phyloP scores from a whole-genome alignment of 2,329 filamentous ascomycete species.

The Orbilia quercus region DNA sequence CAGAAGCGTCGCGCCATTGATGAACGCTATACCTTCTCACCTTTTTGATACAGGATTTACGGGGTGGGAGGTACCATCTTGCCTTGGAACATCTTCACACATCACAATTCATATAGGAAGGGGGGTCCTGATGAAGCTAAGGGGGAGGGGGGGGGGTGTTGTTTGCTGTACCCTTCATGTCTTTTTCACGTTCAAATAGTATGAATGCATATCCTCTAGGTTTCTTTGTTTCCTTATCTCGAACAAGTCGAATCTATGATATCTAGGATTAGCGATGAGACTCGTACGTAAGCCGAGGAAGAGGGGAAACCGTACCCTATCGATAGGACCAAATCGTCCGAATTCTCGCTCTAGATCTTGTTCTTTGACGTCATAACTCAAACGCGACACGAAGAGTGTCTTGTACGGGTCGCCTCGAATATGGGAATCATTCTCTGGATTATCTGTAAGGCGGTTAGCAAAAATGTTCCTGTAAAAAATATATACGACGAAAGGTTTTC shows the following conservation, averaged over 20 bases:
- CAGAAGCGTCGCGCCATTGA: conserved; percentile 56
- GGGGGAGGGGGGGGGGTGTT: conserved; percentile 63
- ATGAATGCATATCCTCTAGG: conserved; percentile 96
- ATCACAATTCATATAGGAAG: conserved; percentile 57
- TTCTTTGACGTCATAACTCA: conserved; percentile 89
- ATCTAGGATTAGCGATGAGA: conserved; percentile 53
- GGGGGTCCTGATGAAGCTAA: conserved; percentile 59
- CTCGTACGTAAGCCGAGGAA: conserved; percentile 22
- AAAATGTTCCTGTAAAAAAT: conserved; percentile 24
- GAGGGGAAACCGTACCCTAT: conserved; percentile 73
- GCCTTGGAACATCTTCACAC: conserved; percentile 57
- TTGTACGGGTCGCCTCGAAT: conserved; percentile 93
- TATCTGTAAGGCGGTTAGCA: conserved; percentile 68
- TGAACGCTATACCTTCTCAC: conserved; percentile 57
- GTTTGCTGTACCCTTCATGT: conserved; percentile 92
- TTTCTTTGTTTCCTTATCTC: conserved; percentile 83
- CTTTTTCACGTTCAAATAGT: conserved; percentile 95
- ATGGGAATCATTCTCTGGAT: conserved; percentile 85
- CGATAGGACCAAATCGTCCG: conserved; percentile 90
- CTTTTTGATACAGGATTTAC: conserved; percentile 49
- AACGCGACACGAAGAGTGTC: conserved; percentile 88
- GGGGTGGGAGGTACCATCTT: conserved; percentile 35
- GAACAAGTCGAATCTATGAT: conserved; percentile 83
- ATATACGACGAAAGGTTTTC: neutral
- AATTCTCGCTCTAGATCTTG: conserved; percentile 94